A percentile compares a stretch with the other conserved stretches of the same genome.
phyloP scores from a whole-genome alignment of 2,329 filamentous ascomycete species.

The Cladobotryum mycophilum region DNA sequence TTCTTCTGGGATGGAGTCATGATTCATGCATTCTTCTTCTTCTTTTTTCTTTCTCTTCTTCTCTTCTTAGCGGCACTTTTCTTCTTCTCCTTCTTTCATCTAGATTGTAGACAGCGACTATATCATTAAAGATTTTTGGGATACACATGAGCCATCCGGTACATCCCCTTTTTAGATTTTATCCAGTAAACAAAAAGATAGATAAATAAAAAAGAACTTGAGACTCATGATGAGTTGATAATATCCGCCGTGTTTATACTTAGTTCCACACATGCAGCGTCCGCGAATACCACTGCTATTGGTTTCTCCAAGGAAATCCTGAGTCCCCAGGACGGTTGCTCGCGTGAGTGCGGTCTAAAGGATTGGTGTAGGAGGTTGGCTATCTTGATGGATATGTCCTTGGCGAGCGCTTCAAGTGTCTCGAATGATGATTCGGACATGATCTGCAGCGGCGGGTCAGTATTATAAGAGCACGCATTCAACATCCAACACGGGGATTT shows the following conservation, averaged over 20 bases:
- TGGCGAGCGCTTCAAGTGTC: slow-evolving; percentile 56
- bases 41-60: not conserved
- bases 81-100: not conserved
- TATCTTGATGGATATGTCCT: slow-evolving; percentile 40
- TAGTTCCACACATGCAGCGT: slow-evolving; percentile 60
- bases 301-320: slow-evolving; percentile 64
- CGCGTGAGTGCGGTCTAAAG: slow-evolving; percentile 7
- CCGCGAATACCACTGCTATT: slow-evolving; percentile 65
- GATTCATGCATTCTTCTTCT: not conserved
- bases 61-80: not conserved
- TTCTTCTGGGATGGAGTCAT: not conserved
- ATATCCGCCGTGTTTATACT: slow-evolving; percentile 19
- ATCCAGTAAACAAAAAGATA: too few relatives aligned
- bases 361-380: slow-evolving; percentile 35
- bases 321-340: slow-evolving; percentile 41
- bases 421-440: slow-evolving; percentile 53
- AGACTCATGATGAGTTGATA: not conserved
- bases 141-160: not conserved
- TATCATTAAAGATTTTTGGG: not conserved
- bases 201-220: not conserved
- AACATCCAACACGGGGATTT: too few relatives aligned
- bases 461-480: too few relatives aligned
- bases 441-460: slow-evolving; percentile 28
- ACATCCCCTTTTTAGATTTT: not conserved
- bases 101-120: not conserved